Evolutionary conservation across 441 rosid genomes (phyloP).

Genomic region (Arabidopsis lyrata): DNA sequence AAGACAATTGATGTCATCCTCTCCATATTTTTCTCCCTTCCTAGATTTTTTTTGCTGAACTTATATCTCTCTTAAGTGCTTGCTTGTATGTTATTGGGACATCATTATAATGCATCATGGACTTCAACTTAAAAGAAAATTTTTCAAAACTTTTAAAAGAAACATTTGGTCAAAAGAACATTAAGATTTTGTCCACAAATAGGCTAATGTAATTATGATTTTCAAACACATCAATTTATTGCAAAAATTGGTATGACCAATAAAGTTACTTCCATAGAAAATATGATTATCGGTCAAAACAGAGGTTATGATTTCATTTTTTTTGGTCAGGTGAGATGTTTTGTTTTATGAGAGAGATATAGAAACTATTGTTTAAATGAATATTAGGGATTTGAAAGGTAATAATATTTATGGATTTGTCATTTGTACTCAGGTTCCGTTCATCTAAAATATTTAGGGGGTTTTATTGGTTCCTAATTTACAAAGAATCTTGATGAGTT

Average conservation of each 20-base stretch:
- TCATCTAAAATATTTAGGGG: too few species aligned
- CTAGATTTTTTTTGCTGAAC: neutral
- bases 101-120: neutral
- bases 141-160: too few species aligned
- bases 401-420: neutral
- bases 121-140: neutral
- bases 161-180: constrained; percentile 4
- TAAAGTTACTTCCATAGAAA: neutral
- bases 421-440: neutral
- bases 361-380: neutral
- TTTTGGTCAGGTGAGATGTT: neutral
- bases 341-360: neutral
- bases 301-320: neutral
- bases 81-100: constrained; percentile 1
- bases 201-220: neutral
- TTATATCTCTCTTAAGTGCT: constrained; percentile 1
- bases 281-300: neutral
- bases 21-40: constrained; percentile 25
- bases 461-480: too few species aligned
- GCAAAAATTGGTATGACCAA: neutral
- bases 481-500: too few species aligned
- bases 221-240: constrained; percentile 3
- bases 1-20: constrained; percentile 3
- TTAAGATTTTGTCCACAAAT: neutral
- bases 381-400: neutral